Base-by-base conservation (phyloP, 2,329 filamentous ascomycete species). In the Ceratocystis eucalypticola region DNA sequence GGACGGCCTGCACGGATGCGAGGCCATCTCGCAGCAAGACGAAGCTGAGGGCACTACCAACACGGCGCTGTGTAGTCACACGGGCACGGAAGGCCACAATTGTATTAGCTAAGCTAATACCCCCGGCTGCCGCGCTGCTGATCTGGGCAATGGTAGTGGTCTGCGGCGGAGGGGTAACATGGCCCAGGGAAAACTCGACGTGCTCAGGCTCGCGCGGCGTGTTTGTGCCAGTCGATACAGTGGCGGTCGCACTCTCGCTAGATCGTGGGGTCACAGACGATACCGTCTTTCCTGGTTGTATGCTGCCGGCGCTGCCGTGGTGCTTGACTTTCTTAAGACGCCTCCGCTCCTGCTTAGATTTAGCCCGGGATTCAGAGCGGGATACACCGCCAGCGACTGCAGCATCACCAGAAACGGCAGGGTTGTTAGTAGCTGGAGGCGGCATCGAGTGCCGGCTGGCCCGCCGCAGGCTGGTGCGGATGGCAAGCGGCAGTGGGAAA, bases 11-110 rank as follows among this genome's bases (percentile, higher is more conserved):
- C 64, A 96, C 84, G 28, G 91, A 94, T 70, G 83, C 81, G 12
- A 88, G 85, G 76, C 92, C 88, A 76, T 96, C 90, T 66, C 92
- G 87, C 73, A 96, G 88, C 67, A 96, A 83, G 55, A 96, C 78
- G 75, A 96, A 96, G 71, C 91, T 89, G 44, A 96, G 80, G 70
- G 88, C 87, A 71, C 89, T 82, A 73, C 90, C 93, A 77, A 96
- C 82, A 71, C 88, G 87, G 61, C 92, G 85, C 67, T 94, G 81
- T 66, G 91, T 89, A 74, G 93, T 88, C 22, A 94, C 79, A 61
- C 76, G 74, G 46, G 76, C 77, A 66, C 77, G 73, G 68, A 78
- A 78, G 64, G 74, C 77, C 62, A 78, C 75, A 62, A 76, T 74
- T 20, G 74, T 75, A 17, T 57, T 57, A 1, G 12, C 53, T 10